phyloP scores from a whole-genome alignment of 768 basidiomycete species.

The Lepiota brunneoincarnata region DNA sequence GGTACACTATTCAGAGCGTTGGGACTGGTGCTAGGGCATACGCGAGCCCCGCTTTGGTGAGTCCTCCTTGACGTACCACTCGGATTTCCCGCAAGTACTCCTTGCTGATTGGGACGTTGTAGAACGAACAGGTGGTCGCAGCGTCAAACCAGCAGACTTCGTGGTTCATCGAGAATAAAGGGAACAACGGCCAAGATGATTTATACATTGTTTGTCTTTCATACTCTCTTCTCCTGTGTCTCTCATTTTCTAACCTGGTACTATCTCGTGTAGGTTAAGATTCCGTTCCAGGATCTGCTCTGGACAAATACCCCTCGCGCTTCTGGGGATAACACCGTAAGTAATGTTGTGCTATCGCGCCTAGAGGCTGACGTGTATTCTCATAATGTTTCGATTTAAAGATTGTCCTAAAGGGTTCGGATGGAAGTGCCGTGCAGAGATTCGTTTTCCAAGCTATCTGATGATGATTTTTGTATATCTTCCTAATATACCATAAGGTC shows the following conservation, averaged over 20 bases:
- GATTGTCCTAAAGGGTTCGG: constrained; percentile 1
- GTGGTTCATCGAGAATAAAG: constrained; percentile 4
- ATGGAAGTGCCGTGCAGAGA: constrained; percentile 4
- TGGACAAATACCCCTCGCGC: constrained; percentile 6
- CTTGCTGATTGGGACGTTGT: background rate
- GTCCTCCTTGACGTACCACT: background rate
- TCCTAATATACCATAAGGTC: too few species aligned
- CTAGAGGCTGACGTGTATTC: background rate
- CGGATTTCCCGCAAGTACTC: too few species aligned
- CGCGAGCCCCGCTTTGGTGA: background rate
- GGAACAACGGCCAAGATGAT: background rate
- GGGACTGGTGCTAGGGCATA: constrained; percentile 4
- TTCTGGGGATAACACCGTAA: background rate
- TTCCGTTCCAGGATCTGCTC: constrained; percentile 3
- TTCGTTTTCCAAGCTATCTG: background rate
- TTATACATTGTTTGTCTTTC: background rate
- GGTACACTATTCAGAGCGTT: constrained; percentile 3
- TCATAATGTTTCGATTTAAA: background rate
- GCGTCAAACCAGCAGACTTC: constrained; percentile 1
- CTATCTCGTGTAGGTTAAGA: background rate
- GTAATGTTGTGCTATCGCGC: background rate
- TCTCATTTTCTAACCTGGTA: background rate
- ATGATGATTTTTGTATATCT: too few species aligned
- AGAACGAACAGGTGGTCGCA: constrained; percentile 1
- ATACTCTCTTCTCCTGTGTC: background rate